Evolutionary conservation across 1,284 basidiomycete species (phyloP).

Genomic region (Naganishia sp.): DNA sequence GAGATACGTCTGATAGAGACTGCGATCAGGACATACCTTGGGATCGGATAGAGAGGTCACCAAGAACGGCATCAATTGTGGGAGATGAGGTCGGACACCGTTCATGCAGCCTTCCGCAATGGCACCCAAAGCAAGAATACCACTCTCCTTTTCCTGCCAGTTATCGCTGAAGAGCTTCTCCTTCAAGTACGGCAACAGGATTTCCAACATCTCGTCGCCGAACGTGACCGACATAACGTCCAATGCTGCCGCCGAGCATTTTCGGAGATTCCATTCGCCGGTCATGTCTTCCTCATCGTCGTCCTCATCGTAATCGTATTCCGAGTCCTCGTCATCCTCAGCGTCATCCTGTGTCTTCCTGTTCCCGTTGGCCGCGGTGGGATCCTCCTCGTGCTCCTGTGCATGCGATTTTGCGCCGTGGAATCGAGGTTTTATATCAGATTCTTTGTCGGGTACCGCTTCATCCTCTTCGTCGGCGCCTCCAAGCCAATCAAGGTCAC

Average conservation of each 20-base stretch:
- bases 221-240: slow-evolving; percentile 96
- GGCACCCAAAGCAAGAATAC: slow-evolving; percentile 92
- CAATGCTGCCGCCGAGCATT: slow-evolving; percentile 95
- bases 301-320: slow-evolving; percentile 79
- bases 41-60: slow-evolving; percentile 86
- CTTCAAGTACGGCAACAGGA: slow-evolving; percentile 86
- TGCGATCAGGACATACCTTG: slow-evolving; percentile 63
- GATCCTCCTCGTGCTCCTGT: slow-evolving; percentile 66
- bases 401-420: slow-evolving; percentile 80
- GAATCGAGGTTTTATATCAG: slow-evolving; percentile 94
- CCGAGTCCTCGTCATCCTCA: slow-evolving; percentile 59
- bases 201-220: slow-evolving; percentile 79
- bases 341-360: not conserved
- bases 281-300: slow-evolving; percentile 95
- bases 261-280: slow-evolving; percentile 98
- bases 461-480: slow-evolving; percentile 79
- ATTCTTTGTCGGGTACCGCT: slow-evolving; percentile 85
- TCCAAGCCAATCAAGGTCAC: slow-evolving; percentile 92
- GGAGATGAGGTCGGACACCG: slow-evolving; percentile 89
- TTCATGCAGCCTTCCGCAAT: slow-evolving; percentile 99
- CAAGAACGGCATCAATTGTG: slow-evolving; percentile 87
- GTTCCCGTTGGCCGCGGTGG: slow-evolving; percentile 20
- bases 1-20: slow-evolving; percentile 1
- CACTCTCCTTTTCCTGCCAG: slow-evolving; percentile 94
- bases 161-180: slow-evolving; percentile 90